Conservation (phyloP, 208 protist species). For the Acanthamoeba triangularis region DNA sequence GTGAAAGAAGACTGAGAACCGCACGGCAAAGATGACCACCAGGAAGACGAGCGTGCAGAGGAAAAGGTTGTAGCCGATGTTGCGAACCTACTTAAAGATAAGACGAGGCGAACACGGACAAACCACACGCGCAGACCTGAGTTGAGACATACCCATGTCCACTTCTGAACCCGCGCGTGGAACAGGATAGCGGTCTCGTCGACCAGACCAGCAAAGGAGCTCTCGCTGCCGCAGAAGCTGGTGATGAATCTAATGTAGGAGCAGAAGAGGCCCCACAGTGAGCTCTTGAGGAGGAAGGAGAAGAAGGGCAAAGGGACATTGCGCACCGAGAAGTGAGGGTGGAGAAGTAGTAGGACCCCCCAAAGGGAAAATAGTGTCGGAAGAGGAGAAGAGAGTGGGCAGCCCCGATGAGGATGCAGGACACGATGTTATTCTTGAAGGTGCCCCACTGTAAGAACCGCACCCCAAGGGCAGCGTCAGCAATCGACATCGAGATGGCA, state of each 20-base stretch:
- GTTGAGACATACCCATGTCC: neutral
- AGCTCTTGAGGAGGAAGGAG: neutral
- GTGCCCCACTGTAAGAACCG: constrained; percentile 40
- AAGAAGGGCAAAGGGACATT: neutral
- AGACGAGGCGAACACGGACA: neutral
- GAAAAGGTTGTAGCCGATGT: constrained; percentile 65
- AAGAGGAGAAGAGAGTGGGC: constrained; percentile 53
- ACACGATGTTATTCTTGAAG: constrained; percentile 59
- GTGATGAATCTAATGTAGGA: constrained; percentile 35
- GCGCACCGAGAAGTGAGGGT: constrained; percentile 19
- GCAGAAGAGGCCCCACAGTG: neutral
- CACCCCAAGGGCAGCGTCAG: neutral
- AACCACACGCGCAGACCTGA: too few species aligned
- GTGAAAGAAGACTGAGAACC: constrained; percentile 56
- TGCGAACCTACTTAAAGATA: constrained; percentile 2
- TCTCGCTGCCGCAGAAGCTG: constrained; percentile 67
- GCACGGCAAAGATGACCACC: constrained; percentile 26
- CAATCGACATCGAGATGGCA: neutral
- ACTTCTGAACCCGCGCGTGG: neutral
- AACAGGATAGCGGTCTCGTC: constrained; percentile 35
- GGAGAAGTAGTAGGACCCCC: constrained; percentile 50
- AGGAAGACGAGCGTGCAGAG: constrained; percentile 57
- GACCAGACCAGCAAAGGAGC: constrained; percentile 59
- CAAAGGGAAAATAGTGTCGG: constrained; percentile 52
- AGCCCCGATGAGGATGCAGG: constrained; percentile 46